Evolutionary conservation across 352 stramenopile species (phyloP).

Genomic region (Ochromonadaceae sp.): DNA sequence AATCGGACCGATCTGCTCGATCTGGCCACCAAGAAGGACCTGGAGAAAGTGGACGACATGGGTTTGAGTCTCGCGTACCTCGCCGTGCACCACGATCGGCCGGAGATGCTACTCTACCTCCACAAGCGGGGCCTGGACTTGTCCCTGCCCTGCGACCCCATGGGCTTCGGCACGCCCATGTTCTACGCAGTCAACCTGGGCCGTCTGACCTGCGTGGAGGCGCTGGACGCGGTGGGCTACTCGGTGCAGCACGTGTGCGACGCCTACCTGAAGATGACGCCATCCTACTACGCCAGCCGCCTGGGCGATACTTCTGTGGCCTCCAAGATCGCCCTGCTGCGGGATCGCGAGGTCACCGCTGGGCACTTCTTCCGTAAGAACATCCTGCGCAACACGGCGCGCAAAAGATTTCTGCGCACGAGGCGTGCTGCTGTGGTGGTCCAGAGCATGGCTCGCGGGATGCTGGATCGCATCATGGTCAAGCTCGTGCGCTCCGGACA

Average conservation of each 20-base stretch:
- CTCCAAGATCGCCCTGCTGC: too few relatives aligned
- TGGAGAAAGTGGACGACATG: background rate
- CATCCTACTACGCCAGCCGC: background rate
- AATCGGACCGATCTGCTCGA: slow-evolving; percentile 9
- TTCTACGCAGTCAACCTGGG: slow-evolving; percentile 9
- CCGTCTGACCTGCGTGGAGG: background rate
- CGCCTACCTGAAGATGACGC: background rate
- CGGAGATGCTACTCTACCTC: slow-evolving; percentile 3
- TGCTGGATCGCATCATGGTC: too few relatives aligned
- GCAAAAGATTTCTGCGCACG: too few relatives aligned
- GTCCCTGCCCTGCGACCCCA: background rate
- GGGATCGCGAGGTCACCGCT: too few relatives aligned
- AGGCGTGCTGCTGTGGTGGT: too few relatives aligned
- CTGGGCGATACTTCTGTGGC: too few relatives aligned
- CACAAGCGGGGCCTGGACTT: slow-evolving; percentile 6
- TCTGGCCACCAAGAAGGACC: background rate
- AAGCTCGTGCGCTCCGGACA: too few relatives aligned
- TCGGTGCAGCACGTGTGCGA: background rate
- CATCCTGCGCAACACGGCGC: too few relatives aligned
- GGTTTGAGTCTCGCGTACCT: background rate
- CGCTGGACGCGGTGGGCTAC: background rate
- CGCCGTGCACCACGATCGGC: slow-evolving; percentile 7
- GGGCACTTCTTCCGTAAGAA: too few relatives aligned
- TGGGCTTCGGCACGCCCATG: background rate
- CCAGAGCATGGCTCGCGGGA: too few relatives aligned